Conservation (phyloP, 2,329 filamentous ascomycete genomes). For the Botrytis galanthina region DNA sequence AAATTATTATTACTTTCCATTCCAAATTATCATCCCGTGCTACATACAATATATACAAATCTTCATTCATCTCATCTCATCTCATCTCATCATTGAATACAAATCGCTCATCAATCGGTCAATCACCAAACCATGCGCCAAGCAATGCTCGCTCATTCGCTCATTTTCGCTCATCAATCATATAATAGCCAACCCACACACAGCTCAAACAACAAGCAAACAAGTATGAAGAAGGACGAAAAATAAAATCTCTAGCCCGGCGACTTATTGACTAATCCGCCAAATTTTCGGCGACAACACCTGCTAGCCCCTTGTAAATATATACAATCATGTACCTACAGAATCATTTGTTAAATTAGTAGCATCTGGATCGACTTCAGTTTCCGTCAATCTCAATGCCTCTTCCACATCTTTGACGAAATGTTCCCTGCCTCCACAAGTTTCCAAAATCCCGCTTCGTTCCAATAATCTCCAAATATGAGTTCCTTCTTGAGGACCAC, state of each 20-base stretch:
- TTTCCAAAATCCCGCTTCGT: constrained; percentile 78
- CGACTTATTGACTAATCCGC: not conserved
- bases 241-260: not conserved
- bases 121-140: constrained; percentile 4
- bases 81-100: constrained; percentile 10
- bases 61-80: constrained; percentile 3
- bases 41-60: not conserved
- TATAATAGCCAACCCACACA: not conserved
- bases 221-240: not conserved
- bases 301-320: not conserved
- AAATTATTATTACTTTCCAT: not conserved
- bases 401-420: constrained; percentile 84
- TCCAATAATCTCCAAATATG: constrained; percentile 64
- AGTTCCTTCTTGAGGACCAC: constrained; percentile 45
- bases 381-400: constrained; percentile 76
- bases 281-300: not conserved
- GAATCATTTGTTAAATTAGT: constrained; percentile 30
- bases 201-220: not conserved
- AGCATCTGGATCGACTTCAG: constrained; percentile 46
- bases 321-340: constrained; percentile 23
- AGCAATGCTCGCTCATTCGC: constrained; percentile 8
- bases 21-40: not conserved
- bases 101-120: not conserved
- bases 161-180: constrained; percentile 12
- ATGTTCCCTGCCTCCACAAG: constrained; percentile 72